Conservation (phyloP, 2,329 filamentous ascomycete species). For the Neonectria ditissima region DNA sequence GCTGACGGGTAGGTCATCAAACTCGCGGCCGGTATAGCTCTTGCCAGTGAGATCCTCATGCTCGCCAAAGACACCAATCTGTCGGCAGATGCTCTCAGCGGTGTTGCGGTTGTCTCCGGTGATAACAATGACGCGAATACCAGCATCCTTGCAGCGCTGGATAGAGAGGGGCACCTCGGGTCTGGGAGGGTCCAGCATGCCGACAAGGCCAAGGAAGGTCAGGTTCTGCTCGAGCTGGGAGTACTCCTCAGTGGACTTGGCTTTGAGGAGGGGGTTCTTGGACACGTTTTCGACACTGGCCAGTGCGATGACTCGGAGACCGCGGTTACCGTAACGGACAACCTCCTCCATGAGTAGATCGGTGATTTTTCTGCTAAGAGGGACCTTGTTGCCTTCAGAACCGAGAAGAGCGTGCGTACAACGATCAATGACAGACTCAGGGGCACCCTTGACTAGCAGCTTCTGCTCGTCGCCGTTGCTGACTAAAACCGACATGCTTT, state of each 20-base stretch:
- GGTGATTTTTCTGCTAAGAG: slow-evolving; percentile 76
- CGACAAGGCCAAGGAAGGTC: slow-evolving; percentile 92
- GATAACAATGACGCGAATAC: slow-evolving; percentile 97
- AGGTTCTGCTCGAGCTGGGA: slow-evolving; percentile 90
- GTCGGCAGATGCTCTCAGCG: slow-evolving; percentile 95
- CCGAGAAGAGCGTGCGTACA: slow-evolving; percentile 87
- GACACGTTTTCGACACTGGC: slow-evolving; percentile 84
- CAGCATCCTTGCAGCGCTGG: slow-evolving; percentile 88
- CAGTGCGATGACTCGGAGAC: slow-evolving; percentile 93
- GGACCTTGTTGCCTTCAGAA: slow-evolving; percentile 79
- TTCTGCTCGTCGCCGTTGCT: slow-evolving; percentile 76
- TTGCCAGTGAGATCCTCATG: slow-evolving; percentile 88
- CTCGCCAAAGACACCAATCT: slow-evolving; percentile 91
- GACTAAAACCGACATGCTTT: slow-evolving; percentile 98
- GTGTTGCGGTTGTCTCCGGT: slow-evolving; percentile 98
- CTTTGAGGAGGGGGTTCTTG: slow-evolving; percentile 76
- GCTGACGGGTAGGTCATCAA: slow-evolving; percentile 82
- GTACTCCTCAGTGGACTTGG: slow-evolving; percentile 88
- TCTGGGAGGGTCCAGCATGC: slow-evolving; percentile 96
- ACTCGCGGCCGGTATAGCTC: slow-evolving; percentile 95
- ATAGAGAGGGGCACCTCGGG: slow-evolving; percentile 91
- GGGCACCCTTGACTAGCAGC: slow-evolving; percentile 95
- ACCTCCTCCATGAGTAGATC: slow-evolving; percentile 82
- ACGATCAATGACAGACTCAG: slow-evolving; percentile 92
- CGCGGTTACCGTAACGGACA: slow-evolving; percentile 89